Evolutionary conservation across 495 filamentous ascomycete genomes (phyloP), one percentile per base, ranked within the genome.

Genomic region (Aspergillus leporis): DNA sequence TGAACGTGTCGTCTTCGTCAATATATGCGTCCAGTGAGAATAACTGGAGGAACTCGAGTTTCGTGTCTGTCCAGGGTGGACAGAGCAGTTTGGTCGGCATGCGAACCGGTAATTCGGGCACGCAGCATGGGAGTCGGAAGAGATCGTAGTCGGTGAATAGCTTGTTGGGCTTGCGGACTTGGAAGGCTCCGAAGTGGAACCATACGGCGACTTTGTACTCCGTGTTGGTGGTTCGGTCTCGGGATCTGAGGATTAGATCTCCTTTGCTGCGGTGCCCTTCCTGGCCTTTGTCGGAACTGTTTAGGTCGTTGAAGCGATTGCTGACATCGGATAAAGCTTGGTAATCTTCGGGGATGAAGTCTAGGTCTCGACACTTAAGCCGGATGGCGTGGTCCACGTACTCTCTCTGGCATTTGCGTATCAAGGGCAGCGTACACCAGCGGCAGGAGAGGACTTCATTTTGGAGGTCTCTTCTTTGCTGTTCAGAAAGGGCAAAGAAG

Each of bases 381-480:
- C 58, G 58, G 28, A 78, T 62, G 3, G 62, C 67, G 55, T 76
- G 73, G 7, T 60, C 51, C 23, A 80, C 53, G 45, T 76, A 78
- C 28, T 76, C 70, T 19, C 62, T 58, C 49, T 80, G 77, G 49
- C 77, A 78, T 32, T 66, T 66, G 8, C 75, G 70, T 19, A 83
- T 63, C 4, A 78, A 54, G 0, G 69, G 55, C 8, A 81, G 53
- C 0, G 81, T 77, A 48, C 74, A 78, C 79, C 79, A 83, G 5
- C 72, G 67, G 55, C 75, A 79, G 16, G 59, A 53, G 18, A 83
- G 67, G 14, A 82, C 63, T 0, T 45, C 28, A 1, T 66, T 70
- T 62, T 80, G 71, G 22, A 76, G 62, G 18, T 59, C 40, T 21
- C 58, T 51, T 3, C 74, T 59, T 22, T 74, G 53, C 25, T 66